Percentiles rank a stretch among this genome's conserved stretches.
These are phyloP conservation scores for Talaromyces sp. DNA, from an alignment of 2,329 filamentous ascomycete genomes.

Conservation along the genomic window DNA sequence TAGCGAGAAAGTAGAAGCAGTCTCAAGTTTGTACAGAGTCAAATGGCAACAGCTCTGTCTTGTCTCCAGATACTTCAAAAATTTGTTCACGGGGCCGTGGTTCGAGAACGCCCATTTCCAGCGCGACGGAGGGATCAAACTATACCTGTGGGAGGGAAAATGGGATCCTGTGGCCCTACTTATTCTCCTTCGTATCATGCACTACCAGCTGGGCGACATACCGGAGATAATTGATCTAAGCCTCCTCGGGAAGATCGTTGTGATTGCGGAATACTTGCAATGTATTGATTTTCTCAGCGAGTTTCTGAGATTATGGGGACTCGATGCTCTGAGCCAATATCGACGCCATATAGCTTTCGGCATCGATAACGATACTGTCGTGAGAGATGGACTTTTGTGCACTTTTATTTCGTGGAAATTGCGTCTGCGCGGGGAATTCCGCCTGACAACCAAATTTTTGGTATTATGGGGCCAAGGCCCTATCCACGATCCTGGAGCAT, in stretches of 20 bases:
- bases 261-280: conserved; percentile 44
- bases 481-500: not conserved
- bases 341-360: not conserved
- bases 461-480: not conserved
- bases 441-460: not conserved
- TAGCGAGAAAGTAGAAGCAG: not conserved
- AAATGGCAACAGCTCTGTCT: not conserved
- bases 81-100: not conserved
- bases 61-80: not conserved
- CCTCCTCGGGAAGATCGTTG: conserved; percentile 44
- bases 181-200: conserved; percentile 47
- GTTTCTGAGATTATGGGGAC: conserved; percentile 37
- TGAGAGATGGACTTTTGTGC: not conserved
- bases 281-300: conserved; percentile 43
- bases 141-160: not conserved
- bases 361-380: not conserved
- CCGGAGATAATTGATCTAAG: conserved; percentile 39
- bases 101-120: not conserved
- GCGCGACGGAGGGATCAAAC: not conserved
- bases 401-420: not conserved
- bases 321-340: not conserved
- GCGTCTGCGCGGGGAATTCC: not conserved
- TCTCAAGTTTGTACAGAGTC: not conserved
- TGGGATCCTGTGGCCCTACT: conserved; percentile 38
- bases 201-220: conserved; percentile 42